Evolutionary conservation across 75 land plant species (phyloP).

Genomic region (Adiantum capillusveneris): DNA sequence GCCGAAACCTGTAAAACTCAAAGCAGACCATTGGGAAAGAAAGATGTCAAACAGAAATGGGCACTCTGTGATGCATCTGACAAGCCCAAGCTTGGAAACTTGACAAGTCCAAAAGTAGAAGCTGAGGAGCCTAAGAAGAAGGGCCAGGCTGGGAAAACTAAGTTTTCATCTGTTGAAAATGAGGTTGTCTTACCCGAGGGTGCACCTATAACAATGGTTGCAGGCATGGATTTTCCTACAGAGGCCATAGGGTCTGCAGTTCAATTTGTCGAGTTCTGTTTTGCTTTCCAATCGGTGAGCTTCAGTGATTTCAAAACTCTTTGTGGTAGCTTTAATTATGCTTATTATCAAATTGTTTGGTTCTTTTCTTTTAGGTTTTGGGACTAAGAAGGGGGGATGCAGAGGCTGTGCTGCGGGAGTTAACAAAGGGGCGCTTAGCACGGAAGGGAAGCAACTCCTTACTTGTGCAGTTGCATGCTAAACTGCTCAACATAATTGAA

Average conservation of each 20-base stretch:
- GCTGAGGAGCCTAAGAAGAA: neutral
- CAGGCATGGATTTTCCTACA: conserved; percentile 45
- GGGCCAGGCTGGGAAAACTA: neutral
- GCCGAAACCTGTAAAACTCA: too few species aligned
- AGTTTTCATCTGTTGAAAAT: neutral
- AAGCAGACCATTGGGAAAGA: too few species aligned
- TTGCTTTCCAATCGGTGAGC: conserved; percentile 59
- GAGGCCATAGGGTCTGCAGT: conserved; percentile 67
- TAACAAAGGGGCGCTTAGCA: conserved; percentile 27
- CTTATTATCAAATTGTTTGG: neutral
- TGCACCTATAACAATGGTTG: conserved; percentile 27
- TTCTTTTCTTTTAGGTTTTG: conserved; percentile 39
- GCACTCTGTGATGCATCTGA: too few species aligned
- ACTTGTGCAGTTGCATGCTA: conserved; percentile 44
- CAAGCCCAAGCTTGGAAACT: too few species aligned
- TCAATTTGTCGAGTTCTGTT: conserved; percentile 85
- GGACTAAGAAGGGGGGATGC: conserved; percentile 37
- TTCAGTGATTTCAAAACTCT: neutral
- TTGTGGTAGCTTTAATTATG: neutral
- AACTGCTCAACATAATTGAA: conserved; percentile 31
- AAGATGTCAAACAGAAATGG: too few species aligned
- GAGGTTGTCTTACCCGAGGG: conserved; percentile 47
- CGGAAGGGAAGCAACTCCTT: conserved; percentile 32
- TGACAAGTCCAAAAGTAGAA: neutral
- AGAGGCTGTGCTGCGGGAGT: conserved; percentile 40